These are phyloP conservation scores for Trichoderma asperellum DNA, from an alignment of 2,329 filamentous ascomycete species.

Conservation along the genomic window DNA sequence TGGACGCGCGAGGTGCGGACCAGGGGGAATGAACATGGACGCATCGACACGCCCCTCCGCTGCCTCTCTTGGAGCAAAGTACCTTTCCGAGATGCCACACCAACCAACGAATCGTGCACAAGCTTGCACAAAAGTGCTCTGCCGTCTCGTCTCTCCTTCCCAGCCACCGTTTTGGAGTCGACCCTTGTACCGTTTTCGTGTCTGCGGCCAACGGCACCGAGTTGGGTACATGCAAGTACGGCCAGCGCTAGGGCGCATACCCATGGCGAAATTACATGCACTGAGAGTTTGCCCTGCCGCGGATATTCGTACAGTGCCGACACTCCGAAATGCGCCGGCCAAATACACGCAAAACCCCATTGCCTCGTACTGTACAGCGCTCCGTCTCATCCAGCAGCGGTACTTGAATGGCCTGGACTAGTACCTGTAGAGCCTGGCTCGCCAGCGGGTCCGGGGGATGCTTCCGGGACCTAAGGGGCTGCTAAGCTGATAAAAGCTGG, in stretches of 20 bases:
- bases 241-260: background rate
- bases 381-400: no score
- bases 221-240: background rate
- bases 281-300: background rate
- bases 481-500: background rate
- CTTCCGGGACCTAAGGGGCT: slow-evolving; percentile 27
- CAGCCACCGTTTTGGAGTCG: slow-evolving; percentile 8
- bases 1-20: background rate
- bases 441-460: slow-evolving; percentile 29
- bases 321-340: no score
- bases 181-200: slow-evolving; percentile 6
- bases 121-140: background rate
- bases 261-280: background rate
- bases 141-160: background rate
- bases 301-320: background rate
- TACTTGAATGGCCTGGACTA: background rate
- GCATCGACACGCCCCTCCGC: background rate
- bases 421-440: slow-evolving; percentile 1
- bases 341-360: background rate
- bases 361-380: background rate
- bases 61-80: background rate
- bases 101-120: background rate
- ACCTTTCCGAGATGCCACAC: slow-evolving; percentile 3
- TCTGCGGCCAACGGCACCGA: background rate
- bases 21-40: background rate